Evolutionary conservation across 2,329 filamentous ascomycete genomes (phyloP), one percentile per base, ranked within the genome.

Genomic region (Sclerotinia trifoliorum): DNA sequence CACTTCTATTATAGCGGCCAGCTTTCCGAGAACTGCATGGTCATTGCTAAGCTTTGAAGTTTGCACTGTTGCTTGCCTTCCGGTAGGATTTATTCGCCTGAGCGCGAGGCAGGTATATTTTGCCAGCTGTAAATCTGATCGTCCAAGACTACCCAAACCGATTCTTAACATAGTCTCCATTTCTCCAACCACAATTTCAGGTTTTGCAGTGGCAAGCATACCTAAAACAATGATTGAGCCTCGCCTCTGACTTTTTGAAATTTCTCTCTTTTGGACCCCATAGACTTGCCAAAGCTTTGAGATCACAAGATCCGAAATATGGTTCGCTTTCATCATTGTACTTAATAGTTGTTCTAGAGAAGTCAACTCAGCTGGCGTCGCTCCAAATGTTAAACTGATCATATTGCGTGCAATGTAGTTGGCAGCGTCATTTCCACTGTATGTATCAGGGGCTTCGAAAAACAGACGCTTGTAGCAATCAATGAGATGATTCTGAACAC

Each of bases 201-300:
- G 93, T 71, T 92, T 93, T 2, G 96, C 95, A 2, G 95, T 89
- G 5, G 94, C 94, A 65, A 99, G 85, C 96, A 99, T 99, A 21
- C 96, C 94, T 3, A 99, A 84, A 8, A 98, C 92, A 72, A 99
- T 98, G 77, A 99, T 98, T 62, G 95, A 90, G 35, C 95, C 95
- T 55, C 95, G 87, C 71, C 95, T 87, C 79, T 98, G 95, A 2
- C 89, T 94, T 74, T 89, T 90, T 0, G 95, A 98, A 56, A 97
- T 97, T 68, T 97, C 94, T 70, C 92, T 89, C 81, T 90, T 95
- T 77, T 97, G 94, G 56, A 97, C 90, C 51, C 94, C 93, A 76
- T 99, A 99, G 3, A 99, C 94, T 76, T 97, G 93, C 95, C 96
- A 99, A 7, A 99, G 83, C 81, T 98, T 99, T 65, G 90, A 86